These are phyloP conservation scores for Hypoxylon fragiforme DNA, from an alignment of 495 filamentous ascomycete genomes.

Conservation along the genomic window DNA sequence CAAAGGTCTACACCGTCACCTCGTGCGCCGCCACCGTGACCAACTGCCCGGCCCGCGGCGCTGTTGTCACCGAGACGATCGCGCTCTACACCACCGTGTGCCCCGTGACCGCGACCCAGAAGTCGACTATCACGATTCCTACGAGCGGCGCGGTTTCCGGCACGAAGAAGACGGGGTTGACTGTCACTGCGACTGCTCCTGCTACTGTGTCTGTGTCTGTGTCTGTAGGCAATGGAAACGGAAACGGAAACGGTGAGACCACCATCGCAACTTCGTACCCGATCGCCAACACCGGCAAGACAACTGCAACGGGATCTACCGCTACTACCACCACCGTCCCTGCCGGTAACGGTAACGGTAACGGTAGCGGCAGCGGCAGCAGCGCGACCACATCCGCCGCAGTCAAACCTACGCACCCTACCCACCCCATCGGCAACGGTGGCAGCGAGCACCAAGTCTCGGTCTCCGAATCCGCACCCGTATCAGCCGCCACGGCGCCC, in stretches of 20 bases:
- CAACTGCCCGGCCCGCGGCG: conserved; percentile 50
- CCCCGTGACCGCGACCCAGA: conserved; percentile 42
- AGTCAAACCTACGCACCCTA: conserved; percentile 4
- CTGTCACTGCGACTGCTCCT: no score
- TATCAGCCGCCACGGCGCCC: conserved; percentile 8
- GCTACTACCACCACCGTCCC: conserved; percentile 2
- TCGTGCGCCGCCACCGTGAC: conserved; percentile 55
- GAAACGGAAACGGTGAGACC: no score
- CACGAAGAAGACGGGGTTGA: no score
- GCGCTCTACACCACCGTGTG: conserved; percentile 47
- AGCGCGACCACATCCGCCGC: conserved; percentile 5
- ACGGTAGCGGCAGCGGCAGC: no score
- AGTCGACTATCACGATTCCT: conserved; percentile 15
- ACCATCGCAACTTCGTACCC: no score
- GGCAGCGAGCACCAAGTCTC: conserved; percentile 7
- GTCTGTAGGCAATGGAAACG: no score
- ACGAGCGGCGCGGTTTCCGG: no score
- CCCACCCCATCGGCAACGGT: no score
- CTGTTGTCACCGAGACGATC: conserved; percentile 46
- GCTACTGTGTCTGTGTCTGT: no score
- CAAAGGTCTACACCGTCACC: conserved; percentile 58
- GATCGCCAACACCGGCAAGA: neutral
- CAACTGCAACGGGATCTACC: neutral
- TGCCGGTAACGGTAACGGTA: neutral
- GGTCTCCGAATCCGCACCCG: conserved; percentile 11